These are phyloP conservation scores for Microsporum audouinii DNA, from an alignment of 2,329 filamentous ascomycete species.

Conservation along the genomic window DNA sequence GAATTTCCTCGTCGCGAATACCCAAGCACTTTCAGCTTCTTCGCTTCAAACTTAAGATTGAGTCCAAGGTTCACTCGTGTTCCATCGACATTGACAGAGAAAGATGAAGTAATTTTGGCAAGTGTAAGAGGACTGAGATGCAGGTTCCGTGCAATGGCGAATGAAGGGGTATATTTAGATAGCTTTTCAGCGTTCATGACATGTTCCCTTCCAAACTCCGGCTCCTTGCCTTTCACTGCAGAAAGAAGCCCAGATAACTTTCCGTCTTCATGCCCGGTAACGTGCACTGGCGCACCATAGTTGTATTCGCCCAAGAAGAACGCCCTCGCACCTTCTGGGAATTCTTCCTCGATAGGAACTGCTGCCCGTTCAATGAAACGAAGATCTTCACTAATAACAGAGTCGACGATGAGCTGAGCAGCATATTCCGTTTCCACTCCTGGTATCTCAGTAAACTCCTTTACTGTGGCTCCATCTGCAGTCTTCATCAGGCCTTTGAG, in stretches of 20 bases:
- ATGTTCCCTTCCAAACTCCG: conserved; percentile 67
- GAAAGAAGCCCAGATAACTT: conserved; percentile 73
- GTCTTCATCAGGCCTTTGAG: conserved; percentile 83
- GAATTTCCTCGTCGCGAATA: conserved; percentile 77
- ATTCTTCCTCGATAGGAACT: conserved; percentile 83
- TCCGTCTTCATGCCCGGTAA: conserved; percentile 60
- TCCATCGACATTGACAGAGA: conserved; percentile 71
- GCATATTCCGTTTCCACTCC: conserved; percentile 84
- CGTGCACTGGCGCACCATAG: conserved; percentile 80
- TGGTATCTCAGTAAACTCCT: conserved; percentile 78
- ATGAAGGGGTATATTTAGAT: conserved; percentile 75
- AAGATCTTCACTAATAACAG: conserved; percentile 80
- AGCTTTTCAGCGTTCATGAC: conserved; percentile 57
- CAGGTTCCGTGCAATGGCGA: conserved; percentile 71
- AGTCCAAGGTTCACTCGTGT: conserved; percentile 80
- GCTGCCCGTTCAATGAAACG: conserved; percentile 85
- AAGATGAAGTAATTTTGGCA: conserved; percentile 93
- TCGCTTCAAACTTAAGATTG: conserved; percentile 93
- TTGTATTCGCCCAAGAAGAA: conserved; percentile 94
- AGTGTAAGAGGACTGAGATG: conserved; percentile 74
- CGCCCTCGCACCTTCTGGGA: conserved; percentile 66
- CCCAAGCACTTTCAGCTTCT: conserved; percentile 88
- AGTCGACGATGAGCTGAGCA: conserved; percentile 80
- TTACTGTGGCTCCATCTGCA: conserved; percentile 78
- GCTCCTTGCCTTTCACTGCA: conserved; percentile 58